Percentiles rank a stretch among this genome's conserved stretches.
These are phyloP conservation scores for Chamaecyparis obtusa DNA, from an alignment of 75 land plant genomes.

Conservation along the genomic window DNA sequence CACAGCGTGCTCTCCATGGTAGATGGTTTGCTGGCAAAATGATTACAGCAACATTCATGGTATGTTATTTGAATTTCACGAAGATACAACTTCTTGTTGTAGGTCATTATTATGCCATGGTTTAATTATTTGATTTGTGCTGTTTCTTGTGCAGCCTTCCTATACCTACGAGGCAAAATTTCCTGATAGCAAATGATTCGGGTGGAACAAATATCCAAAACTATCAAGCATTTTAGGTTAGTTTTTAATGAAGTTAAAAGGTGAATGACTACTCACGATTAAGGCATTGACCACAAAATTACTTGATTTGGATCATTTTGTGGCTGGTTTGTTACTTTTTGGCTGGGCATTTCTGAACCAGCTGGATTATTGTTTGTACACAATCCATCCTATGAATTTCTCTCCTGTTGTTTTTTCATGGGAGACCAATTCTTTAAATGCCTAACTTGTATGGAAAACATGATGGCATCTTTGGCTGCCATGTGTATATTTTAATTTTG, in stretches of 20 bases:
- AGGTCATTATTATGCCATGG: not conserved
- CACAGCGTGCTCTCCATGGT: slow-evolving; percentile 89
- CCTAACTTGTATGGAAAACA: not conserved
- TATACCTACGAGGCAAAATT: slow-evolving; percentile 41
- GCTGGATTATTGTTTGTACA: not conserved
- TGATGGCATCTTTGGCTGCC: not conserved
- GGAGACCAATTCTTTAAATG: slow-evolving; percentile 2
- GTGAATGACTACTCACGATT: not conserved
- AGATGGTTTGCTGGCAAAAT: slow-evolving; percentile 98
- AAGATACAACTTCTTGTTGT: not conserved
- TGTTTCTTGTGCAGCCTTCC: slow-evolving; percentile 30
- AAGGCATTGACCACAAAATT: not conserved
- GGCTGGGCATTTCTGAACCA: not conserved
- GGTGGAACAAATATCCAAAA: not conserved
- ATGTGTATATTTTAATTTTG: not conserved
- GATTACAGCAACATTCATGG: slow-evolving; percentile 91
- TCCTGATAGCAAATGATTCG: slow-evolving; percentile 36
- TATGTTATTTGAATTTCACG: slow-evolving; percentile 5
- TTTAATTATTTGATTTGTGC: not conserved
- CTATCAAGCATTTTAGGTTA: not conserved
- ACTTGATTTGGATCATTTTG: not conserved
- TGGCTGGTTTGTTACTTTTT: not conserved
- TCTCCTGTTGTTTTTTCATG: not conserved
- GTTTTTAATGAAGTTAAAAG: not conserved
- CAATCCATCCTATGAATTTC: not conserved